These are phyloP conservation scores for Pythium angustatum DNA, from an alignment of 352 stramenopile species.

Conservation along the genomic window DNA sequence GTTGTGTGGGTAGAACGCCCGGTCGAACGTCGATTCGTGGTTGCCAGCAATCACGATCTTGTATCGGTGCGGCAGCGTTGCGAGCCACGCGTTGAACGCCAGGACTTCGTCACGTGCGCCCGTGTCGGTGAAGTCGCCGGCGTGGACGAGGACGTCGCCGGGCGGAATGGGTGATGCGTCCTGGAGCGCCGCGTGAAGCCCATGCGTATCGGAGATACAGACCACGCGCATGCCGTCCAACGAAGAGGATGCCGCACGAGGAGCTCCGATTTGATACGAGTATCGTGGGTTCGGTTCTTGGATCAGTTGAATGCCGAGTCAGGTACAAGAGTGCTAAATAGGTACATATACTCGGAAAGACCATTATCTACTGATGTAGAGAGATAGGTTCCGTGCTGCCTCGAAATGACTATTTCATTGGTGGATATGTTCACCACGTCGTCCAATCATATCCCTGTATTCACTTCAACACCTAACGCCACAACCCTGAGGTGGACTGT, in stretches of 20 bases:
- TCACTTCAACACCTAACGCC: background rate
- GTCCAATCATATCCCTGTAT: background rate
- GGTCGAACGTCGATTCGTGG: constrained; percentile 81
- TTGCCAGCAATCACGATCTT: constrained; percentile 85
- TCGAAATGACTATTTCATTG: no score
- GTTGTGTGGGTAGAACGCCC: constrained; percentile 58
- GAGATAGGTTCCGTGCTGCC: no score
- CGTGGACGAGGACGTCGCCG: constrained; percentile 89
- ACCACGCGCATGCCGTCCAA: constrained; percentile 63
- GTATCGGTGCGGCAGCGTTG: constrained; percentile 64
- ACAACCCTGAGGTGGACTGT: background rate
- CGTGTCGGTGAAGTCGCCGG: constrained; percentile 88
- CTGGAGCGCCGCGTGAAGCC: constrained; percentile 66
- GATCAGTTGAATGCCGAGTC: no score
- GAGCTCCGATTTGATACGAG: no score
- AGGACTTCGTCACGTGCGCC: constrained; percentile 67
- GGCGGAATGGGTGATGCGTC: no score
- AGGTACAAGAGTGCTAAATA: no score
- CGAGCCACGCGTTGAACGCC: constrained; percentile 81
- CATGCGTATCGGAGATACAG: constrained; percentile 83
- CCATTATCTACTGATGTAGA: no score
- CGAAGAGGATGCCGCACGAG: no score
- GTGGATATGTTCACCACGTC: no score
- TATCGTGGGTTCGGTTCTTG: no score
- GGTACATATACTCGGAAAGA: no score